A percentile compares a stretch with the other conserved stretches of the same genome.
These are phyloP conservation scores for Aspergillus felis DNA, from an alignment of 2,329 filamentous ascomycete species.

Conservation along the genomic window DNA sequence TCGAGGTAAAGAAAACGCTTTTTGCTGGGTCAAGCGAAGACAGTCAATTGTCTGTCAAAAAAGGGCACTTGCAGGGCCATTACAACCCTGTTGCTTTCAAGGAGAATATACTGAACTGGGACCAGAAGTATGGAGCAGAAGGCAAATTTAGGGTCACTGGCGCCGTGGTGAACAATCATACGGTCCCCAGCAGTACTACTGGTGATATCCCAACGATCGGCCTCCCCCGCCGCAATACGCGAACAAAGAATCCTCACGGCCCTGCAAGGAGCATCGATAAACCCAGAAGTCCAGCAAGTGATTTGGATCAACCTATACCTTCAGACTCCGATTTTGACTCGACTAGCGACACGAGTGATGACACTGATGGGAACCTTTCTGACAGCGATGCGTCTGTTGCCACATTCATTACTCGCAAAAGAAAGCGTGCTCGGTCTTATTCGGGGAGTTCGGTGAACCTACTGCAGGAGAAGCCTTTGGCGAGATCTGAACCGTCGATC, in stretches of 20 bases:
- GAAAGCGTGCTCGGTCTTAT: slow-evolving; percentile 34
- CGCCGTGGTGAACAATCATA: slow-evolving; percentile 3
- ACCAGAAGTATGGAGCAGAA: slow-evolving; percentile 51
- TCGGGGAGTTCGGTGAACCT: slow-evolving; percentile 25
- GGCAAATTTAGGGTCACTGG: slow-evolving; percentile 44
- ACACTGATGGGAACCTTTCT: slow-evolving; percentile 23
- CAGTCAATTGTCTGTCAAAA: slow-evolving; percentile 4
- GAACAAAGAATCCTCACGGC: slow-evolving; percentile 1
- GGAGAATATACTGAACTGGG: slow-evolving; percentile 44
- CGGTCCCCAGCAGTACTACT: slow-evolving; percentile 6
- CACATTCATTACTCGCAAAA: slow-evolving; percentile 23
- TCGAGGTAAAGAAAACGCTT: slow-evolving; percentile 44
- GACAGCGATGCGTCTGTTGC: slow-evolving; percentile 19
- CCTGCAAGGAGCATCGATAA: slow-evolving; percentile 4
- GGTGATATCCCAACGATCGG: slow-evolving; percentile 38
- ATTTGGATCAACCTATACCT: slow-evolving; percentile 8
- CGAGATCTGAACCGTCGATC: slow-evolving; percentile 17
- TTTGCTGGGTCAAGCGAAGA: slow-evolving; percentile 26
- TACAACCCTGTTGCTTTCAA: slow-evolving; percentile 53
- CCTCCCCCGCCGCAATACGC: slow-evolving; percentile 25
- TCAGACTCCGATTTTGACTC: slow-evolving; percentile 26
- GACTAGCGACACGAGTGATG: slow-evolving; percentile 23
- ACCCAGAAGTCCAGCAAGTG: slow-evolving; percentile 6
- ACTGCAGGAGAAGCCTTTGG: slow-evolving; percentile 25
- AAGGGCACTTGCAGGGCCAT: slow-evolving; percentile 36